Evolutionary conservation across 768 basidiomycete species (phyloP), one percentile per base, ranked within the genome.

Genomic region (Pleurotus ostreatus): DNA sequence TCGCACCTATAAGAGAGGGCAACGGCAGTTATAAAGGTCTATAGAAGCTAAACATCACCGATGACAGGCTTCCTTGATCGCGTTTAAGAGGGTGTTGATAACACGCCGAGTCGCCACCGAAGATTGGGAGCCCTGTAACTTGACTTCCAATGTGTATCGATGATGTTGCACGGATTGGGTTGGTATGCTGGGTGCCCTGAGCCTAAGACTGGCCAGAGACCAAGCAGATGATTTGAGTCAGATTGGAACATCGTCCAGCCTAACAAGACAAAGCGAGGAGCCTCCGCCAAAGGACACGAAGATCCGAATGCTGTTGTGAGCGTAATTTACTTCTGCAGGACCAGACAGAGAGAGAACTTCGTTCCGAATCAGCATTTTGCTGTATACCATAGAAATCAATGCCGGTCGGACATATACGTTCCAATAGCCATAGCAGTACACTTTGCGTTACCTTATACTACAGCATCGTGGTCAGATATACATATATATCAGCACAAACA

Each of bases 401-500:
- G 8, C 8, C 30, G 11, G 30, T 11, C 30, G 9, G 30, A 4
- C 8, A 34, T 34, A 34, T 11, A 34, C 30, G 30, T 34, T 34
- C 11, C 11, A 11, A 9, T 34, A 34, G 30, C 30, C 30, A 34
- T 34, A 34, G 8, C 8, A 3, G 30, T 34, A 34, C 7, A 34
- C 11, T 34, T 11, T 34, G 30, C 30, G 30, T 25, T 34, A 34
- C 30, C 30, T 34, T 34, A 11, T 34, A 34, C 30, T 34, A 34
- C 30, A 34, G 8, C 30, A 34, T 34, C 9, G 9, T 34, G 30
- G 30, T 11, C 0, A 34, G 1, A 34, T 49, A 47, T 41, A 56
- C 23, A 49, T 34, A 20, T 46, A 20, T 7, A 49, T 61, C 61
- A 78, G 56, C 77, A 79, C 55, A 78, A 61, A 54, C 76, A 78